Percentiles rank a stretch among this genome's conserved stretches.
These are phyloP conservation scores for Chlorella variabilis DNA, from an alignment of 163 green algal species.

Conservation along the genomic window DNA sequence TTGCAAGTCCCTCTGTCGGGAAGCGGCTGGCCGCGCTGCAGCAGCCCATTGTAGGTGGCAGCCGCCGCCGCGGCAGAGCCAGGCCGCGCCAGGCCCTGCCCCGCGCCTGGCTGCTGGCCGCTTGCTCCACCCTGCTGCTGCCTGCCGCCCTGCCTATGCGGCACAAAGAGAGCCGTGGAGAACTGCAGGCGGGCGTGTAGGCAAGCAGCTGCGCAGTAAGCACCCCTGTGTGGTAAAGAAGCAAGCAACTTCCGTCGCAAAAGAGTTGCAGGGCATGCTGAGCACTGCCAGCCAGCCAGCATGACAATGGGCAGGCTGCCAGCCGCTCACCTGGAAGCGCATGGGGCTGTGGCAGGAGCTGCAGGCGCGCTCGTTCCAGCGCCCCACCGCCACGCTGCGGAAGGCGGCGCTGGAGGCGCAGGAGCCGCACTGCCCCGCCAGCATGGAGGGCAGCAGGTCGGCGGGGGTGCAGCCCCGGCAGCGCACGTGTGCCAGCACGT, in stretches of 20 bases:
- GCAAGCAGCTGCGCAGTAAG: too few species aligned
- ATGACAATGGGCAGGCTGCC: not conserved
- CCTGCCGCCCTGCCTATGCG: conserved; percentile 45
- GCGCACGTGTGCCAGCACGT: conserved; percentile 51
- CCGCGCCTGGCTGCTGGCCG: not conserved
- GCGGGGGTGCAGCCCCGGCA: conserved; percentile 51
- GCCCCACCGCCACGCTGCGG: conserved; percentile 50
- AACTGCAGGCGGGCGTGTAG: not conserved
- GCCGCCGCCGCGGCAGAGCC: not conserved
- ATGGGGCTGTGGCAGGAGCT: conserved; percentile 65
- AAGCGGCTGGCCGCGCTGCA: conserved; percentile 62
- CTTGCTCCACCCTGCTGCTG: conserved; percentile 4
- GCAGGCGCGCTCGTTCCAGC: conserved; percentile 61
- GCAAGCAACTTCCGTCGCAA: too few species aligned
- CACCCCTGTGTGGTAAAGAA: not conserved
- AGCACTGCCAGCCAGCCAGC: not conserved
- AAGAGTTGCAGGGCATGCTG: not conserved
- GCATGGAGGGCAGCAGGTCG: conserved; percentile 68
- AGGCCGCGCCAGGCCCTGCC: not conserved
- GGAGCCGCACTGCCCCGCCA: conserved; percentile 66
- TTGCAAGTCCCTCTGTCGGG: conserved; percentile 72
- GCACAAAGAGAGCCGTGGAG: conserved; percentile 1
- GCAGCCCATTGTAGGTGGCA: not conserved
- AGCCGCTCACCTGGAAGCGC: conserved; percentile 42
- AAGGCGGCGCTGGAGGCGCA: conserved; percentile 68